phyloP scores from a whole-genome alignment of 768 basidiomycete genomes.

The Floccularia luteovirens region DNA sequence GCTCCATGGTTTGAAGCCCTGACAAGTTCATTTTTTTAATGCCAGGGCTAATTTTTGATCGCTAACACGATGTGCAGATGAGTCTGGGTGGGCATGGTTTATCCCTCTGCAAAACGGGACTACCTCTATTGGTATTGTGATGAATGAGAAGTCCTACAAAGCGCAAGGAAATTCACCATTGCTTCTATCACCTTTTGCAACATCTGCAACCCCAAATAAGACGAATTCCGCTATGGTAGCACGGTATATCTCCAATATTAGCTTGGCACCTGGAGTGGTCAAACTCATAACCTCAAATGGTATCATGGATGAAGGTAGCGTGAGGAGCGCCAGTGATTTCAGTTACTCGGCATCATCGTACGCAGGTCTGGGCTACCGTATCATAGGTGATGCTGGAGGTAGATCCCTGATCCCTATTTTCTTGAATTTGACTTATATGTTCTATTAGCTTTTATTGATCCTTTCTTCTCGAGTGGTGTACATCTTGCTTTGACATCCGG shows the following conservation, averaged over 20 bases:
- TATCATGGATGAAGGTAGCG: conserved; percentile 27
- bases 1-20: conserved; percentile 69
- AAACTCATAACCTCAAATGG: conserved; percentile 31
- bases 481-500: conserved; percentile 59
- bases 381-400: conserved; percentile 67
- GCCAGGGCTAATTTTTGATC: background rate
- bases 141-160: conserved; percentile 45
- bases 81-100: conserved; percentile 69
- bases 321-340: conserved; percentile 52
- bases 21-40: conserved; percentile 35
- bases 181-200: conserved; percentile 19
- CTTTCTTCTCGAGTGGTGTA: conserved; percentile 60
- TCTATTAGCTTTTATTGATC: conserved; percentile 50
- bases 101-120: conserved; percentile 61
- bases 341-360: conserved; percentile 57
- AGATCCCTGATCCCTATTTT: conserved; percentile 7
- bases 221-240: conserved; percentile 18
- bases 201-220: conserved; percentile 14
- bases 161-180: conserved; percentile 22
- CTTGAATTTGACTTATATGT: background rate
- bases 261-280: conserved; percentile 39
- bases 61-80: conserved; percentile 29
- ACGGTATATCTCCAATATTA: conserved; percentile 37
- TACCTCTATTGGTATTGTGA: conserved; percentile 56
- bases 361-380: conserved; percentile 46